Percentiles rank a stretch among this genome's conserved stretches.
Conservation (phyloP, 208 protist species). For the Histomonas meleagridis region DNA sequence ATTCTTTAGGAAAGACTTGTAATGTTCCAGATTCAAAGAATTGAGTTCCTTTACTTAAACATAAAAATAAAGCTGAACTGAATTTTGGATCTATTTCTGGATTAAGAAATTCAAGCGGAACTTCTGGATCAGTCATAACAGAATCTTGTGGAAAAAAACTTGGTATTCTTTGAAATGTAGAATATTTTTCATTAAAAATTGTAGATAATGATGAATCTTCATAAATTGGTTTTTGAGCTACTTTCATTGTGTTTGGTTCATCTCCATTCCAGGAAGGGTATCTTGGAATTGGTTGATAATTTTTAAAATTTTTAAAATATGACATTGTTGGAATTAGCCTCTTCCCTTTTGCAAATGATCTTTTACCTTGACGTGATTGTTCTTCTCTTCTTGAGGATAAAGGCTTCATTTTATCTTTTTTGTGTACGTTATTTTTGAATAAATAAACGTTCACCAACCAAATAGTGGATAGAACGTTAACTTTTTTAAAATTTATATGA, state of each 20-base stretch:
- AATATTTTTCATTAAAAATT: background rate
- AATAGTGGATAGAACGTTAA: no score
- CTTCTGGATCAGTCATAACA: background rate
- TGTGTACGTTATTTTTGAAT: no score
- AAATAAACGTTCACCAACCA: no score
- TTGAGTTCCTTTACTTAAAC: background rate
- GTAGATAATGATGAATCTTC: background rate
- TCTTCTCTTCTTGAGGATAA: background rate
- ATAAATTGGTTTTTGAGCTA: background rate
- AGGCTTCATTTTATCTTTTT: constrained; percentile 36
- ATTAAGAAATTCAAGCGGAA: background rate
- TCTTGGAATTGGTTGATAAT: background rate
- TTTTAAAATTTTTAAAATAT: background rate
- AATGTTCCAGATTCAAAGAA: constrained; percentile 14
- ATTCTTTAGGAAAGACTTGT: background rate
- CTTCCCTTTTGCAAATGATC: background rate
- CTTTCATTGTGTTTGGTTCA: constrained; percentile 15
- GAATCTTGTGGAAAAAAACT: background rate
- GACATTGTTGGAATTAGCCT: constrained; percentile 5
- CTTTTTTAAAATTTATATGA: no score
- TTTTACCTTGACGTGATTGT: background rate
- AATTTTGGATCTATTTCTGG: background rate
- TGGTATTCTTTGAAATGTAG: background rate
- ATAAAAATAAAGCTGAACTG: background rate
- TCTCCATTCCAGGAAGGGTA: background rate